phyloP scores from a whole-genome alignment of 2,329 filamentous ascomycete genomes.

The Fusarium subglutinans region DNA sequence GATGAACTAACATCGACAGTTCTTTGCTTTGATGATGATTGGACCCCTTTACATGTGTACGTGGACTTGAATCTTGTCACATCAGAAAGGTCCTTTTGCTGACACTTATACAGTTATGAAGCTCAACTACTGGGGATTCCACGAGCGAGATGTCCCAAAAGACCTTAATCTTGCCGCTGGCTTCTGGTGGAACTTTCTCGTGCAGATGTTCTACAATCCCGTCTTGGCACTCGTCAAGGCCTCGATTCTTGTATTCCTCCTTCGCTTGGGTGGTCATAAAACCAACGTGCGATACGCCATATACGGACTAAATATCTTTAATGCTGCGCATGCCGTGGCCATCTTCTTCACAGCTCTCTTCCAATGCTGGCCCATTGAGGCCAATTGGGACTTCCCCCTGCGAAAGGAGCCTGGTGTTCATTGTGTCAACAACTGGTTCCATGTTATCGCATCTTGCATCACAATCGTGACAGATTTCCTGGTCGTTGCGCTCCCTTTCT shows the following conservation, averaged over 20 bases:
- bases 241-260: constrained; percentile 55
- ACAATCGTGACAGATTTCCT: constrained; percentile 55
- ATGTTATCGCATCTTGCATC: constrained; percentile 48
- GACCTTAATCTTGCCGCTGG: constrained; percentile 32
- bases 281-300: constrained; percentile 27
- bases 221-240: constrained; percentile 56
- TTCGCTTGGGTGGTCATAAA: constrained; percentile 54
- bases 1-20: not conserved
- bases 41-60: constrained; percentile 31
- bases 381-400: constrained; percentile 44
- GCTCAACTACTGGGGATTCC: constrained; percentile 47
- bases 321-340: constrained; percentile 44
- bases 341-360: constrained; percentile 52
- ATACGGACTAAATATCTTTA: constrained; percentile 39
- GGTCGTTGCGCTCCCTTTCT: constrained; percentile 51
- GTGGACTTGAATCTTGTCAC: not conserved
- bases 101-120: constrained; percentile 35
- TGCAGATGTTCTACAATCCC: constrained; percentile 56
- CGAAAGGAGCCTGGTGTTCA: constrained; percentile 37
- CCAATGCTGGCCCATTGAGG: constrained; percentile 51
- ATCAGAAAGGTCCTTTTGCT: accelerated
- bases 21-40: constrained; percentile 30
- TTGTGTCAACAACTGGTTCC: constrained; percentile 48
- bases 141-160: constrained; percentile 33
- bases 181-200: constrained; percentile 50